Conservation (phyloP, 164 flowering plant species). For the Echeveria elegans region DNA sequence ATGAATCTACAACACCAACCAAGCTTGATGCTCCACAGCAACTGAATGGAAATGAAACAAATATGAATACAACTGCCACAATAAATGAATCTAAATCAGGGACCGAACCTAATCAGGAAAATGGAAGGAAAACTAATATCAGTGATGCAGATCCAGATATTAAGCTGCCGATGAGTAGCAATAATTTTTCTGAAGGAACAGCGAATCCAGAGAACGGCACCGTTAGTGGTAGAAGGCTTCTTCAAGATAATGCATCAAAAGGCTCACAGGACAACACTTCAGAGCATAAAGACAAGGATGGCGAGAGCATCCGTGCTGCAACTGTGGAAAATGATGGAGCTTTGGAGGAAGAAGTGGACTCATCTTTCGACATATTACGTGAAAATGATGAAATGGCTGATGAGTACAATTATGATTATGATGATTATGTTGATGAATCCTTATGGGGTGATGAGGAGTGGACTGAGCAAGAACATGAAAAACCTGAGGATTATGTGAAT, state of each 20-base stretch:
- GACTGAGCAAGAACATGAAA: constrained; percentile 75
- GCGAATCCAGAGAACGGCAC: constrained; percentile 25
- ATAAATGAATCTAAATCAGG: constrained; percentile 14
- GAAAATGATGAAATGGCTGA: constrained; percentile 84
- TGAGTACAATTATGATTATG: constrained; percentile 96
- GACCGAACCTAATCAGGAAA: constrained; percentile 14
- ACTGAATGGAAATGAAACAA: constrained; percentile 22
- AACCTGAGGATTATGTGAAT: constrained; percentile 69
- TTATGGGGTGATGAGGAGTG: constrained; percentile 99
- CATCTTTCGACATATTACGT: constrained; percentile 89
- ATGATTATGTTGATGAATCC: constrained; percentile 88
- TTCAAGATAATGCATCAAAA: constrained; percentile 45
- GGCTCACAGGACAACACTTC: constrained; percentile 27
- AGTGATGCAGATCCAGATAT: constrained; percentile 26
- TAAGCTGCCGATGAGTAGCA: constrained; percentile 29
- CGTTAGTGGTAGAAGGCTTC: constrained; percentile 53
- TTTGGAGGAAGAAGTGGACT: constrained; percentile 82
- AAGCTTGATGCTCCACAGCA: constrained; percentile 14
- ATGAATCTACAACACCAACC: not conserved
- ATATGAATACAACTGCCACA: constrained; percentile 15
- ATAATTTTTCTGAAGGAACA: constrained; percentile 29
- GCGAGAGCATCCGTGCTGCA: constrained; percentile 31
- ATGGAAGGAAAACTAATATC: constrained; percentile 18
- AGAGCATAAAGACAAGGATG: constrained; percentile 23
- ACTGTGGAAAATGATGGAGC: constrained; percentile 75